phyloP scores from a whole-genome alignment of 1,284 basidiomycete species.

The Malassezia nana region DNA sequence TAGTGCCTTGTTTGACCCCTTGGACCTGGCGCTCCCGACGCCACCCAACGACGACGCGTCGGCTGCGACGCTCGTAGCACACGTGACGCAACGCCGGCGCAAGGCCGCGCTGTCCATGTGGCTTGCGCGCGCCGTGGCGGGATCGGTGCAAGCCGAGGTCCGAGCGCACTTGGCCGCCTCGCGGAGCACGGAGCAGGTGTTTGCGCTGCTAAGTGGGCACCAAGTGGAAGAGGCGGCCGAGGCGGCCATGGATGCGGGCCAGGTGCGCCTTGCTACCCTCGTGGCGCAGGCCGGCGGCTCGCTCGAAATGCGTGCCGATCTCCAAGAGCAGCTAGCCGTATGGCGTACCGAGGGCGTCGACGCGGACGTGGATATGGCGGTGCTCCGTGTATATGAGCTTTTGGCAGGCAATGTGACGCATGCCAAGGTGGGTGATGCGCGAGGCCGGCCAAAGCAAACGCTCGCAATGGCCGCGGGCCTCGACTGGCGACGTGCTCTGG shows the following conservation, averaged over 20 bases:
- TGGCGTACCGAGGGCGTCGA: constrained; percentile 75
- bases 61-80: constrained; percentile 57
- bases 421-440: constrained; percentile 55
- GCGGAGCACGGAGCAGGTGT: constrained; percentile 51
- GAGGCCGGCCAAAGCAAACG: constrained; percentile 56
- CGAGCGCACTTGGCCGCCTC: constrained; percentile 41
- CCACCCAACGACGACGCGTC: constrained; percentile 48
- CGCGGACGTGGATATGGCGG: constrained; percentile 60
- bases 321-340: constrained; percentile 66
- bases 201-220: constrained; percentile 73
- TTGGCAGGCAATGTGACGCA: constrained; percentile 68
- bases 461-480: constrained; percentile 60
- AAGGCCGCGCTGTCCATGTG: constrained; percentile 74
- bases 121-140: constrained; percentile 67
- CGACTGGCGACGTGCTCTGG: constrained; percentile 92
- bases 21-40: constrained; percentile 58
- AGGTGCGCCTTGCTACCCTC: constrained; percentile 79
- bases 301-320: constrained; percentile 63
- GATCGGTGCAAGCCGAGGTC: constrained; percentile 58
- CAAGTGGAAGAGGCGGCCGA: constrained; percentile 75
- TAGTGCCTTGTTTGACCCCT: constrained; percentile 76
- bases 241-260: constrained; percentile 64
- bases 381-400: constrained; percentile 73
- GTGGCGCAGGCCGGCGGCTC: constrained; percentile 80
- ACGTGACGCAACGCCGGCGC: constrained; percentile 60